Conservation (phyloP, 2,329 filamentous ascomycete species). For the Phoma sp. region DNA sequence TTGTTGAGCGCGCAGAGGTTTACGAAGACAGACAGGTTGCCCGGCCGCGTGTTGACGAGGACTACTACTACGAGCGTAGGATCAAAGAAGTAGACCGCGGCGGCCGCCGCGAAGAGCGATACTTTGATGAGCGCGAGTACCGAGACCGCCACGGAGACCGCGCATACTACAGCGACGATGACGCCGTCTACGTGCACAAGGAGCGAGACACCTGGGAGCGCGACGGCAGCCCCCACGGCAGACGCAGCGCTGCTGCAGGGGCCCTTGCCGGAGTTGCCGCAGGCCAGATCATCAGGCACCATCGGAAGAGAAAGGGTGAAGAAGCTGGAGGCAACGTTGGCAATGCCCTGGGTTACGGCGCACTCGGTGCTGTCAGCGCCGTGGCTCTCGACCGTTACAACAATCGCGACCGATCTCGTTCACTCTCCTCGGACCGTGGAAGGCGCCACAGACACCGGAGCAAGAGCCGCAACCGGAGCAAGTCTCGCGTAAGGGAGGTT, state of each 20-base stretch:
- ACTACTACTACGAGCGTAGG: slow-evolving; percentile 67
- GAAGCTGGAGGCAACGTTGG: slow-evolving; percentile 58
- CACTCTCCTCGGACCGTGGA: slow-evolving; percentile 44
- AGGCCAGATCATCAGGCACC: slow-evolving; percentile 64
- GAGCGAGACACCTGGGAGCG: slow-evolving; percentile 54
- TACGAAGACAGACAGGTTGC: slow-evolving; percentile 56
- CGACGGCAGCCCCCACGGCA: slow-evolving; percentile 54
- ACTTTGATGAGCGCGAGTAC: slow-evolving; percentile 46
- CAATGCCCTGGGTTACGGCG: slow-evolving; percentile 64
- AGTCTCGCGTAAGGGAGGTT: slow-evolving; percentile 57
- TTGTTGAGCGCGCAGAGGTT: slow-evolving; percentile 64
- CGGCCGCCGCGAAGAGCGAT: slow-evolving; percentile 47
- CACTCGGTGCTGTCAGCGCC: slow-evolving; percentile 65
- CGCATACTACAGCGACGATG: slow-evolving; percentile 65
- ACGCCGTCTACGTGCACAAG: slow-evolving; percentile 65
- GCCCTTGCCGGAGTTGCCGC: slow-evolving; percentile 66
- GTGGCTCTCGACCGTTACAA: slow-evolving; percentile 62
- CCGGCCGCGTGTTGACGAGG: slow-evolving; percentile 58
- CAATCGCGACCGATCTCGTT: slow-evolving; percentile 54
- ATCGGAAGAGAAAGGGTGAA: slow-evolving; percentile 62
- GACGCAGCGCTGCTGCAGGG: slow-evolving; percentile 67
- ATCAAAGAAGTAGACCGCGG: slow-evolving; percentile 61
- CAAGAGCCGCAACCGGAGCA: slow-evolving; percentile 42
- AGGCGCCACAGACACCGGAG: slow-evolving; percentile 28
- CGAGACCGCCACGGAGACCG: slow-evolving; percentile 50